These are phyloP conservation scores for Phoenix dactylifera DNA, from an alignment of 176 grass and related monocot genomes.

Conservation along the genomic window DNA sequence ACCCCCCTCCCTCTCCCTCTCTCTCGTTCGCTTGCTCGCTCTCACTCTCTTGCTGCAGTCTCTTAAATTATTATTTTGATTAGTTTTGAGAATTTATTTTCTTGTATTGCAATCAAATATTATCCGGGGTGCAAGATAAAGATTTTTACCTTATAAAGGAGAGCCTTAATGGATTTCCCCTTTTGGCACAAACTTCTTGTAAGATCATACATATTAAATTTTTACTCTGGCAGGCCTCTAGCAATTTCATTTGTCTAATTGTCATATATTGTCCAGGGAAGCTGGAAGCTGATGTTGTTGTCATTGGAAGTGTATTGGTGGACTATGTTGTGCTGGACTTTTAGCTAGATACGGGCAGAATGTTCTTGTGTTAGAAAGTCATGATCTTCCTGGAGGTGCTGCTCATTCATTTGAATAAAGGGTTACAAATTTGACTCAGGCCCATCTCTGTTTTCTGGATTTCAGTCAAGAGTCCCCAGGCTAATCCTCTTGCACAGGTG, in stretches of 20 bases:
- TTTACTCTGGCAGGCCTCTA: no score
- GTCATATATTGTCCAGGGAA: conserved; percentile 23
- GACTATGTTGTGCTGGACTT: conserved; percentile 76
- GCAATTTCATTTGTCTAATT: no score
- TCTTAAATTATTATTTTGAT: neutral
- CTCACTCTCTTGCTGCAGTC: neutral
- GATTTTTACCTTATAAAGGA: no score
- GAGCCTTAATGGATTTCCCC: no score
- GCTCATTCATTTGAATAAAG: conserved; percentile 97
- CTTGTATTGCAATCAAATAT: no score
- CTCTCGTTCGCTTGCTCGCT: neutral
- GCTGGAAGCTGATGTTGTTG: conserved; percentile 71
- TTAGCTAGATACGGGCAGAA: conserved; percentile 80
- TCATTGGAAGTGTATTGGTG: conserved; percentile 81
- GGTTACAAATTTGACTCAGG: conserved; percentile 94
- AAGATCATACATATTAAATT: no score
- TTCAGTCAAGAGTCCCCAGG: conserved; percentile 78
- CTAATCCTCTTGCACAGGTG: conserved; percentile 89
- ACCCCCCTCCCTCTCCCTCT: neutral
- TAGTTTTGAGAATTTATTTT: conserved; percentile 12
- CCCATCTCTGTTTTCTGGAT: conserved; percentile 86
- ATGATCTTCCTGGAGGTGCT: conserved; percentile 74
- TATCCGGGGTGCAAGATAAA: no score
- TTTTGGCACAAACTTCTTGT: no score
- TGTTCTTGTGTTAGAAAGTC: conserved; percentile 85